Conservation (phyloP, 257 asterid species). For the Hygrophila difformis region DNA sequence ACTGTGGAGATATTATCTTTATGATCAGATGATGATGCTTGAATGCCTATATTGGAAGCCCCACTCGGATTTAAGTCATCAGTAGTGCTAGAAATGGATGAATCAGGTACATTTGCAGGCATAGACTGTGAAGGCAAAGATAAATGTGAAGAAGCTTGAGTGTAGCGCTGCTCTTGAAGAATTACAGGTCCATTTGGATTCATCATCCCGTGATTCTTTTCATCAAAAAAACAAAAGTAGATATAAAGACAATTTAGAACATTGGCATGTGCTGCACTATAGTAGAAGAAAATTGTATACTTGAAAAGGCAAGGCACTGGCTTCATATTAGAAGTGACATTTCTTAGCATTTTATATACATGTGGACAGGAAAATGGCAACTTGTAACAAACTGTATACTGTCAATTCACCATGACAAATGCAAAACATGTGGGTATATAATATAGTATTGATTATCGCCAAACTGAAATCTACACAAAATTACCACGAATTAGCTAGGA, state of each 20-base stretch:
- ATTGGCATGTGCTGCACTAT: slow-evolving; percentile 14
- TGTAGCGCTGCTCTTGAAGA: slow-evolving; percentile 43
- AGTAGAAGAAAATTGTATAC: background rate
- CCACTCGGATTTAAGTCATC: slow-evolving; percentile 42
- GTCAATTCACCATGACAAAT: slow-evolving; percentile 1
- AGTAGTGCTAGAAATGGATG: slow-evolving; percentile 30
- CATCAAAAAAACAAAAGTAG: slow-evolving; percentile 16
- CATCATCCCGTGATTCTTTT: slow-evolving; percentile 49
- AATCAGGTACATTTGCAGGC: slow-evolving; percentile 26
- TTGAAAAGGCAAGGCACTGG: background rate
- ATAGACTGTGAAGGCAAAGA: slow-evolving; percentile 32
- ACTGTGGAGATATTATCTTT: slow-evolving; percentile 41
- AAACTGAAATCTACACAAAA: slow-evolving; percentile 4
- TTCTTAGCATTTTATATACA: slow-evolving; percentile 2
- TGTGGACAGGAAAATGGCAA: slow-evolving; percentile 1
- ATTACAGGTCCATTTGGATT: slow-evolving; percentile 29
- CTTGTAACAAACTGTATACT: background rate
- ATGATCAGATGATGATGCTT: slow-evolving; percentile 42
- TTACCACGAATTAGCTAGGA: slow-evolving; percentile 1
- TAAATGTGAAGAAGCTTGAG: slow-evolving; percentile 37
- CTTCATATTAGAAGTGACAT: background rate
- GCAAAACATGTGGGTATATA: too few species aligned
- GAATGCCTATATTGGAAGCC: slow-evolving; percentile 26
- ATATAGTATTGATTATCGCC: too few species aligned
- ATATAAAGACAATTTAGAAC: slow-evolving; percentile 3